A percentile compares a stretch with the other conserved stretches of the same genome.
These are phyloP conservation scores for Diaporthe capsici DNA, from an alignment of 2,329 filamentous ascomycete genomes.

Conservation along the genomic window DNA sequence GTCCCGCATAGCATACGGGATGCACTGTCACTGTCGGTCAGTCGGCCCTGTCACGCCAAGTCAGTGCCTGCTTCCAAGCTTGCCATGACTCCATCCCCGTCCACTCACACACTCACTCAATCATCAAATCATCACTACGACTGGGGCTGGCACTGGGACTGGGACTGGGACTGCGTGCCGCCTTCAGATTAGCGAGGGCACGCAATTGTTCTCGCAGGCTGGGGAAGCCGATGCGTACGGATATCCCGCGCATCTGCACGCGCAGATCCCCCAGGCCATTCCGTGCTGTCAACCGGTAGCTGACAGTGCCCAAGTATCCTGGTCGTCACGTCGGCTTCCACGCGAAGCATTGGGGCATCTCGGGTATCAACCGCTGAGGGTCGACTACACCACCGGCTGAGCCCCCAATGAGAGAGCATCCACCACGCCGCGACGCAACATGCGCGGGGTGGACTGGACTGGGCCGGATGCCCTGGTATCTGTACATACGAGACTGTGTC, in stretches of 20 bases:
- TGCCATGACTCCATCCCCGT: conserved; percentile 3
- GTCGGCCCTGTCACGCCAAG: background rate
- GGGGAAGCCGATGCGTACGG: conserved; percentile 26
- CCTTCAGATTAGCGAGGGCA: conserved; percentile 24
- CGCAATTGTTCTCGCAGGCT: conserved; percentile 11
- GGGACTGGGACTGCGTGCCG: background rate
- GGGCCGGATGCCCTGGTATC: background rate
- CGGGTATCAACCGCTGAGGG: background rate
- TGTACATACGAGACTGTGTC: background rate
- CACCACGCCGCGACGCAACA: background rate
- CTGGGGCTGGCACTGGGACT: background rate
- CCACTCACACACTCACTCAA: background rate
- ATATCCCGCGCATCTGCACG: conserved; percentile 7
- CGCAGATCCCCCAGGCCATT: conserved; percentile 12
- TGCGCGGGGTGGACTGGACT: background rate
- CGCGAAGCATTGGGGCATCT: conserved; percentile 1
- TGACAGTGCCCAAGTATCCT: background rate
- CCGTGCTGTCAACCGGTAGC: background rate
- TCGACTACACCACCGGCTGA: background rate
- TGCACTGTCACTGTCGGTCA: background rate
- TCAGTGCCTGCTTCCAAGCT: background rate
- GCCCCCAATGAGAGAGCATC: background rate
- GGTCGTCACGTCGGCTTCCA: background rate
- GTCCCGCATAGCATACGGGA: conserved; percentile 15
- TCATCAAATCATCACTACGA: background rate